Base-by-base conservation (phyloP, 805 yeast genomes). In the Kuraishia hungarica region DNA sequence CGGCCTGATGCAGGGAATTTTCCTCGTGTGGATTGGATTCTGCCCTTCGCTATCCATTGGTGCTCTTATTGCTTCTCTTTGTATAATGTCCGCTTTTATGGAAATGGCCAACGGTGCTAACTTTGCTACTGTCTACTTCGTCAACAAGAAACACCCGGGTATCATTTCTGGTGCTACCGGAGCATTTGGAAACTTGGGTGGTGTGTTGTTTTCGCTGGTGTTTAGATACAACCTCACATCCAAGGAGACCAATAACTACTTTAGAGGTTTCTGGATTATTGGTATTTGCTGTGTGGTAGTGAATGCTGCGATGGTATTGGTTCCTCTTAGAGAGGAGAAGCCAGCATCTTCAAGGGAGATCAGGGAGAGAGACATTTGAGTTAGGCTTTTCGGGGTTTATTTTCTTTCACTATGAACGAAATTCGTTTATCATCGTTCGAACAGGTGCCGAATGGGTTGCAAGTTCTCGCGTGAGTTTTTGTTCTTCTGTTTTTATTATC, bases 91-190 rank as follows among this genome's bases (percentile, higher is more conserved):
- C 21, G 53, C 67, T 13, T 70, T 67, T 48, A 68, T 71, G 71
- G 75, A 71, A 53, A 70, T 70, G 66, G 74, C 67, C 21, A 70
- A 71, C 52, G 75, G 75, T 55, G 75, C 75, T 13, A 67, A 68
- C 53, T 71, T 66, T 58, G 61, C 72, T 0, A 58, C 67, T 11
- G 75, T 71, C 13, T 73, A 73, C 2, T 69, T 68, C 51, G 62
- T 69, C 29, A 67, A 69, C 54, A 69, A 68, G 23, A 63, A 62
- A 48, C 72, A 67, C 53, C 64, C 70, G 17, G 75, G 75, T 53
- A 64, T 69, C 51, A 71, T 71, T n/a, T 62, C 72, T 21, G 75
- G 75, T 26, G 59, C 64, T 2, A 63, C 73, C 6, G 75, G 75
- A 46, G 69, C 70, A 2, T 61, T 68, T 51, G 75, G 75, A 20